Evolutionary conservation across 345 rosid genomes (phyloP), one percentile per base, ranked within the genome.

Genomic region (Eucalyptus erythrocorys): DNA sequence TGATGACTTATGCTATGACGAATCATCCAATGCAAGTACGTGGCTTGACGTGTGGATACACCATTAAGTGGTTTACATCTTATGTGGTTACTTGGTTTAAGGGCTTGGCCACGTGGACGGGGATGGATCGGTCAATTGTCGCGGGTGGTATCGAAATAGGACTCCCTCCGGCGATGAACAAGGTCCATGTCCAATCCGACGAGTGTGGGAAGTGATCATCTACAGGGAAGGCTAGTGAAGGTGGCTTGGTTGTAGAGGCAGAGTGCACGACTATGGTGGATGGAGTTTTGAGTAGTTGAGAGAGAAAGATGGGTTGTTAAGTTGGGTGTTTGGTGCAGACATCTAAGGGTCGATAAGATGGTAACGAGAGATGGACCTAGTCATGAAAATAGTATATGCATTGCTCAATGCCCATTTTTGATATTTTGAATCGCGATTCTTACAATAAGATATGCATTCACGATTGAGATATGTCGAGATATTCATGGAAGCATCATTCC

Each of bases 361-460:
- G 80, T 34, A 68, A 68, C 42, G 4, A 32, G 42, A 32, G 24
- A 68, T 34, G 2, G 80, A 68, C 80, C 10, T 16, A 66, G 79
- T 37, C 0, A 1, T 32, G 80, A 3, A 68, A 32, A 68, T 68
- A 32, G 80, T 8, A 34, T 8, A 6, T 16, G 0, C 24, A 1
- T 68, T 3, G 80, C 24, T 17, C 80, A 32, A 68, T 8, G 12
- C 3, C 11, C 80, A 68, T 32, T 32, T 68, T 68, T 7, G 16
- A 17, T 68, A 32, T 68, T 32, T 68, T 37, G 10, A 68, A 16
- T 19, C 10, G 13, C 3, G 4, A 8, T 71, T 71, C 13, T 71
- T 34, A 34, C 81, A 5, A 19, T 34, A 5, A 71, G 43, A 19
- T 71, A 71, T 11, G 7, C 26, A 34, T 10, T 7, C 81, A 71